Conservation (phyloP, 345 rosid species). For the Gossypium herbaceum region DNA sequence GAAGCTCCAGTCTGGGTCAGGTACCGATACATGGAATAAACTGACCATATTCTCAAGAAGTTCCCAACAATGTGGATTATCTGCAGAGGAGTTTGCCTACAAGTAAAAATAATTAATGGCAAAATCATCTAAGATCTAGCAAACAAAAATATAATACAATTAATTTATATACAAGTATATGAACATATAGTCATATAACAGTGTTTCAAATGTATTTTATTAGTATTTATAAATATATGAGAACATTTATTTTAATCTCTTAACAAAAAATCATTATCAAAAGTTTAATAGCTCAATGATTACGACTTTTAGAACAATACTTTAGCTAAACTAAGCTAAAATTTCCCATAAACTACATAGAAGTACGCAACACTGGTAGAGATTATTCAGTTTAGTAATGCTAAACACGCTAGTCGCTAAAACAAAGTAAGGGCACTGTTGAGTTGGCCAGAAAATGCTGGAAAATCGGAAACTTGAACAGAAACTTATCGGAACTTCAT, state of each 20-base stretch:
- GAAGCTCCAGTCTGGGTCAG: slow-evolving; percentile 79
- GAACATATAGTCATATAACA: not conserved
- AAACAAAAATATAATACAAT: not conserved
- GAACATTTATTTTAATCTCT: not conserved
- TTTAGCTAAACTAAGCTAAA: not conserved
- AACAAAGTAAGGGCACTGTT: not conserved
- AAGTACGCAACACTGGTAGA: not conserved
- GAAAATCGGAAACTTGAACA: not conserved
- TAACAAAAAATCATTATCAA: not conserved
- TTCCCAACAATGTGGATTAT: slow-evolving; percentile 70
- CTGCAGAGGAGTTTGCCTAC: slow-evolving; percentile 83
- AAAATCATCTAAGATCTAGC: not conserved
- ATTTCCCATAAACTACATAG: not conserved
- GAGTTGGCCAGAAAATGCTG: slow-evolving; percentile 10
- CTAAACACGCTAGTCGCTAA: not conserved
- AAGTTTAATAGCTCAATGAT: not conserved
- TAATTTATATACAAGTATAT: not conserved
- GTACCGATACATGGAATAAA: slow-evolving; percentile 78
- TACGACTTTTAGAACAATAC: not conserved
- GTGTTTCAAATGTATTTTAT: not conserved
- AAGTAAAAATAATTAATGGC: slow-evolving; percentile 12
- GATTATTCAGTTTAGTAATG: not conserved
- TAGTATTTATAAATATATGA: not conserved
- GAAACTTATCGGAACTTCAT: not conserved
- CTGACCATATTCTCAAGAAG: slow-evolving; percentile 94